Percentiles rank a stretch among this genome's conserved stretches.
phyloP scores from a whole-genome alignment of 768 basidiomycete species.

The Coprinellus micaceus region DNA sequence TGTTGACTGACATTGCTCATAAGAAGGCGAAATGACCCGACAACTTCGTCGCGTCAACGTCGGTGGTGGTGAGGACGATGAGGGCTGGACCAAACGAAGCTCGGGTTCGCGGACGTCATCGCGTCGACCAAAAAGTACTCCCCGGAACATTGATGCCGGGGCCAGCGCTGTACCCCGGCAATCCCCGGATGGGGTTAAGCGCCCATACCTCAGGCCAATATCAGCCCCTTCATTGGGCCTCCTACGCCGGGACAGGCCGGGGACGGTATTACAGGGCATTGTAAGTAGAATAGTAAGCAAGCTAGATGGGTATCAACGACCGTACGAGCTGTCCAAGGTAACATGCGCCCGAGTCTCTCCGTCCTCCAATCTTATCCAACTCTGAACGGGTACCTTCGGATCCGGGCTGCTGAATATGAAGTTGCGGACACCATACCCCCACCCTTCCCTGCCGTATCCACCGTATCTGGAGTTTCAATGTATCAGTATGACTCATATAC shows the following conservation, averaged over 20 bases:
- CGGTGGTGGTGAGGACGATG: not conserved
- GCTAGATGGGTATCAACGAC: not conserved
- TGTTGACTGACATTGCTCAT: constrained; percentile 73
- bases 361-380: constrained; percentile 62
- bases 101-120: too few relatives aligned
- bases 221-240: too few relatives aligned
- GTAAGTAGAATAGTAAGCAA: too few relatives aligned
- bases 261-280: too few relatives aligned
- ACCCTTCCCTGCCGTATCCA: constrained; percentile 48
- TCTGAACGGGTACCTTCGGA: constrained; percentile 46
- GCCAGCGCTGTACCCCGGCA: too few relatives aligned
- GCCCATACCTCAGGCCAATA: too few relatives aligned
- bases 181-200: too few relatives aligned
- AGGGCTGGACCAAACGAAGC: not conserved
- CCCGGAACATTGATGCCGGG: too few relatives aligned
- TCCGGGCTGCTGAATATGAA: constrained; percentile 52
- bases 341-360: constrained; percentile 57
- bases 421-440: constrained; percentile 68
- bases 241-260: too few relatives aligned
- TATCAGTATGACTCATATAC: not conserved
- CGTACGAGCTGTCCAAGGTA: constrained; percentile 34
- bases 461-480: constrained; percentile 49
- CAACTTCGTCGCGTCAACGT: not conserved
- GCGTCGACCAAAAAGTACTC: too few relatives aligned
- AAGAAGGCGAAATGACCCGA: not conserved